Evolutionary conservation across 1,284 basidiomycete genomes (phyloP).

Genomic region (Cryptococcus jaspeensis): DNA sequence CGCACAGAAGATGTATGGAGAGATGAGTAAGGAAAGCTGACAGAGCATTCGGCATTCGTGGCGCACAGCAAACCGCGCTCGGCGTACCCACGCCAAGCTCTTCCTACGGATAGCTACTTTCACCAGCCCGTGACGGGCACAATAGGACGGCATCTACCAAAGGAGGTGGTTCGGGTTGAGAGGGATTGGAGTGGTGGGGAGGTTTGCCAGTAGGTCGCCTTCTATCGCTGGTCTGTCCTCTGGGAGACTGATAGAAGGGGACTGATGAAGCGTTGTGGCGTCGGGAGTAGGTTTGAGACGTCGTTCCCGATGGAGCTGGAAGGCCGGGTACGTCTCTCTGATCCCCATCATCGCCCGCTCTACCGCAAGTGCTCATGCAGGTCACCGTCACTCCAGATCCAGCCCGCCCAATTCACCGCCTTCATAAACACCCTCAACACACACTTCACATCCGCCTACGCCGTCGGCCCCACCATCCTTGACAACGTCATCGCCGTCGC

Average conservation of each 20-base stretch:
- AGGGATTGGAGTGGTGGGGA: constrained; percentile 53
- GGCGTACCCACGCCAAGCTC: constrained; percentile 14
- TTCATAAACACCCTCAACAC: constrained; percentile 51
- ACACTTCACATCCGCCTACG: constrained; percentile 49
- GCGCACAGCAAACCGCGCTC: constrained; percentile 13
- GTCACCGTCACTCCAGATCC: too few relatives aligned
- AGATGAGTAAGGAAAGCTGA: not conserved
- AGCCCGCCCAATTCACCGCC: constrained; percentile 42
- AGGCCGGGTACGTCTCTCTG: constrained; percentile 43
- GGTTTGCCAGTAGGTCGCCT: constrained; percentile 47
- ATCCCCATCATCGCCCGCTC: too few relatives aligned
- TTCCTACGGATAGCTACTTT: constrained; percentile 13
- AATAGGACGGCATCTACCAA: constrained; percentile 46
- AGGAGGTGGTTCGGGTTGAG: constrained; percentile 52
- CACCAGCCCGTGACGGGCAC: constrained; percentile 19
- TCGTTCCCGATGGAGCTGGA: constrained; percentile 53
- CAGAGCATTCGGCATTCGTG: not conserved
- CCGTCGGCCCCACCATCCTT: constrained; percentile 45
- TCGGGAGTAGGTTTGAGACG: constrained; percentile 46
- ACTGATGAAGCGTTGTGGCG: not conserved
- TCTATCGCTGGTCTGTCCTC: not conserved
- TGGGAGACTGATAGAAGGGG: not conserved
- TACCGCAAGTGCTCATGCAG: too few relatives aligned
- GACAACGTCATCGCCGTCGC: constrained; percentile 53
- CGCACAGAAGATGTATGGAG: too few relatives aligned